Percentiles rank a stretch among this genome's conserved stretches.
phyloP scores from a whole-genome alignment of 2,329 filamentous ascomycete genomes.

The Akanthomyces lecanii region DNA sequence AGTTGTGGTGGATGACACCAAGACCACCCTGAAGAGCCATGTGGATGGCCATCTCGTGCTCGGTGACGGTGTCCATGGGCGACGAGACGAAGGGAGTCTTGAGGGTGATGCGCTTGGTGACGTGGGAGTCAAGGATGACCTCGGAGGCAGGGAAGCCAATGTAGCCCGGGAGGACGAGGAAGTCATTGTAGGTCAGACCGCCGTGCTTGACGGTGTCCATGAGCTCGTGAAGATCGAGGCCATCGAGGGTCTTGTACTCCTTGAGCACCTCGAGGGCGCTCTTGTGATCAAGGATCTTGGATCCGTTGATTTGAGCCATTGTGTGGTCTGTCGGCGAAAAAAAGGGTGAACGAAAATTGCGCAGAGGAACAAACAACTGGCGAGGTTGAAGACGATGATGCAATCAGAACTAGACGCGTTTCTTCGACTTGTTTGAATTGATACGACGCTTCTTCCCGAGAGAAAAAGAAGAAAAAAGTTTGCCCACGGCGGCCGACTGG shows the following conservation, averaged over 20 bases:
- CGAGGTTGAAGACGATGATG: constrained; percentile 42
- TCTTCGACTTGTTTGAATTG: constrained; percentile 35
- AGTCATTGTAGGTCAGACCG: constrained; percentile 98
- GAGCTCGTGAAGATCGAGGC: constrained; percentile 79
- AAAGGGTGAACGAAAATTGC: constrained; percentile 22
- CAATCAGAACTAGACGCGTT: constrained; percentile 28
- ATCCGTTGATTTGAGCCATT: constrained; percentile 62
- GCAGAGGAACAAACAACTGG: constrained; percentile 22
- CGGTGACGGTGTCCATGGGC: constrained; percentile 99
- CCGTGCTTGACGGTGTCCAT: constrained; percentile 89
- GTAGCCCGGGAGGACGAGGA: constrained; percentile 92
- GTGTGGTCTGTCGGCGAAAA: constrained; percentile 33
- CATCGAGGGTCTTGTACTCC: constrained; percentile 77
- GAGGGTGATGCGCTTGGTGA: constrained; percentile 92
- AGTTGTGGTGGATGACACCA: constrained; percentile 99
- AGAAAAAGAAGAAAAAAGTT: constrained; percentile 44
- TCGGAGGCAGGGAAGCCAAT: constrained; percentile 95
- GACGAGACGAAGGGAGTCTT: constrained; percentile 97
- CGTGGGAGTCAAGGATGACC: constrained; percentile 80
- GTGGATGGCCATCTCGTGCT: constrained; percentile 99
- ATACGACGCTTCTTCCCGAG: constrained; percentile 50
- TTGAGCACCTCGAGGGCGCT: constrained; percentile 76
- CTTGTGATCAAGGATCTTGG: constrained; percentile 65
- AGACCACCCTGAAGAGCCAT: constrained; percentile 85
- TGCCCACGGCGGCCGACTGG: constrained; percentile 32